Evolutionary conservation across 2,329 filamentous ascomycete genomes (phyloP), one percentile per base, ranked within the genome.

Genomic region (Gyromitra esculenta): DNA sequence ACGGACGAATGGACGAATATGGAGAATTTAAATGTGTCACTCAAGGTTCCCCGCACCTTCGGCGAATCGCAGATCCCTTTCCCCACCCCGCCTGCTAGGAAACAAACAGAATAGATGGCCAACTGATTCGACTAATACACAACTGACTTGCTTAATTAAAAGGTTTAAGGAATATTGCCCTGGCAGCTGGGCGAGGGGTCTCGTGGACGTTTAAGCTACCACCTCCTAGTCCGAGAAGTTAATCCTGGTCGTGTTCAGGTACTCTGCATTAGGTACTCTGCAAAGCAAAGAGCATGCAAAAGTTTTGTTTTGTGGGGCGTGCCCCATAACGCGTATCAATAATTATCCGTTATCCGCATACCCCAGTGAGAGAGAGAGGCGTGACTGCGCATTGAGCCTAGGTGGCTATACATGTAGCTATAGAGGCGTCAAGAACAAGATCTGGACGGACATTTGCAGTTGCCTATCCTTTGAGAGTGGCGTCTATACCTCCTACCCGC

Each of bases 21-120:
- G 45, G 67, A 63, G 43, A 48, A 54, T 63, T 13, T 48, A 50
- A 41, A 50, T 37, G 48, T 31, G n/a, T 13, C 60, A 11, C 18
- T 50, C 69, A 66, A 57, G 69, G 69, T 75, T 70, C 72, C 72
- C 72, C 65, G 72, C 72, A 75, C 50, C 60, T 65, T 48, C 50
- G n/a, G 18, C 45, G 39, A 43, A 43, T 21, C n/a, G 72, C 65
- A 63, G 65, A 75, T 75, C 72, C 35, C 52, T 60, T 64, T 56
- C 18, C 43, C 21, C 37, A 73, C 63, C 62, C 37, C 52, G 68
- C 64, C 37, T 25, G 45, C 15, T 4, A 54, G 2, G 43, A 54
- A 54, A 18, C n/a, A 15, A 15, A 5, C 35, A 7, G 8, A 57
- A 59, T 45, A 45, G 21, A 21, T 18, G 9, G 31, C 43, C 15